Percentiles rank a stretch among this genome's conserved stretches.
Evolutionary conservation across 2,329 filamentous ascomycete species (phyloP).

Genomic region (Cercospora sojina): DNA sequence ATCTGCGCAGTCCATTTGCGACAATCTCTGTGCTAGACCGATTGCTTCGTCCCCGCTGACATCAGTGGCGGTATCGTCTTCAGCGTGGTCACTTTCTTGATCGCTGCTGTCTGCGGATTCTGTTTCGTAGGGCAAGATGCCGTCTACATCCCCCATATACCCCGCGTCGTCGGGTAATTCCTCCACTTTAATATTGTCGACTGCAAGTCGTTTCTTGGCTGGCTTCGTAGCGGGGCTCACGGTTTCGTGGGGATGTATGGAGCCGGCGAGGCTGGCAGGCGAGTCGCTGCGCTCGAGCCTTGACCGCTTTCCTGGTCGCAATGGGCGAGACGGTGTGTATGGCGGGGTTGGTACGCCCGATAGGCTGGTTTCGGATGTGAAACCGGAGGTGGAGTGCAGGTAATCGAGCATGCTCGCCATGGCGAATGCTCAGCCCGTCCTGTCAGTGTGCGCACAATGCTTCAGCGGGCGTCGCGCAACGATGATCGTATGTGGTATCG

Average conservation of each 20-base stretch:
- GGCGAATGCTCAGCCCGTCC: background rate
- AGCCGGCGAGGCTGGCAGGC: constrained; percentile 35
- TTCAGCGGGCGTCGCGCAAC: constrained; percentile 31
- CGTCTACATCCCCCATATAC: constrained; percentile 45
- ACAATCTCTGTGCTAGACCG: constrained; percentile 24
- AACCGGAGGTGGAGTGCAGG: constrained; percentile 29
- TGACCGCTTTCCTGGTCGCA: constrained; percentile 23
- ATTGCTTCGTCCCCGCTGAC: constrained; percentile 24
- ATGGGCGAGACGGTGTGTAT: constrained; percentile 30
- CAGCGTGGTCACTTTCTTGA: constrained; percentile 26
- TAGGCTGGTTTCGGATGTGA: constrained; percentile 28
- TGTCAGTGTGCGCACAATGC: background rate
- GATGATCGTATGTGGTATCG: constrained; percentile 32
- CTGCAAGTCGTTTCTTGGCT: constrained; percentile 24
- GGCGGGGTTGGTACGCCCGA: constrained; percentile 34
- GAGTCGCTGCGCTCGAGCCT: constrained; percentile 31
- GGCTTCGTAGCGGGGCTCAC: constrained; percentile 35
- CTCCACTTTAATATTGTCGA: constrained; percentile 43
- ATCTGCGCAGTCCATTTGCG: constrained; percentile 28
- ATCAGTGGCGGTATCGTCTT: constrained; percentile 33
- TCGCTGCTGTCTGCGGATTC: constrained; percentile 32
- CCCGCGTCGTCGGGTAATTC: constrained; percentile 43
- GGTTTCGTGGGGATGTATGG: constrained; percentile 42
- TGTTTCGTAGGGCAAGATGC: constrained; percentile 45
- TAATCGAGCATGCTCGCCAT: constrained; percentile 25